phyloP scores from a whole-genome alignment of 2,329 filamentous ascomycete genomes.

The Aspergillus calidoustus region DNA sequence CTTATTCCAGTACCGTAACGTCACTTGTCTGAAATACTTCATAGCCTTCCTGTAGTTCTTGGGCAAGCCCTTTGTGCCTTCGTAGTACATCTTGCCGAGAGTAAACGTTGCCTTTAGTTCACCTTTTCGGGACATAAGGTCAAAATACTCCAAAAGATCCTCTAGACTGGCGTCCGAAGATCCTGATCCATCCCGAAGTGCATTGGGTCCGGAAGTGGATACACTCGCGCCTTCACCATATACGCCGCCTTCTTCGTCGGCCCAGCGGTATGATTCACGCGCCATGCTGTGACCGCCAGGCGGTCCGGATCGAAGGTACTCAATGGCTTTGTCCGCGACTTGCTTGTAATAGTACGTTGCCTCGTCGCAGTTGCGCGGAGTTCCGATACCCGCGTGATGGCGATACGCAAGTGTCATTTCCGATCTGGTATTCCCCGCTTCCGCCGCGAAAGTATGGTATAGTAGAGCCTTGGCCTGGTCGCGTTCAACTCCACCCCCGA shows the following conservation, averaged over 20 bases:
- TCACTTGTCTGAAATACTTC: slow-evolving; percentile 79
- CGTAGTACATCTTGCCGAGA: slow-evolving; percentile 84
- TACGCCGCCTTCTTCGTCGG: slow-evolving; percentile 87
- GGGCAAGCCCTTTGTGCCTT: slow-evolving; percentile 76
- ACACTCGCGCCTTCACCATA: slow-evolving; percentile 95
- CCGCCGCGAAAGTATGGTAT: slow-evolving; percentile 92
- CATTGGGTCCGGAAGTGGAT: slow-evolving; percentile 82
- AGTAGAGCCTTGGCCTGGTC: slow-evolving; percentile 91
- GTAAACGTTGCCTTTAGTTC: slow-evolving; percentile 87
- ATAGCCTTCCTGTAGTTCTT: slow-evolving; percentile 74
- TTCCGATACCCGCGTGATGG: slow-evolving; percentile 82
- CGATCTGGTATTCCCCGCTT: slow-evolving; percentile 78
- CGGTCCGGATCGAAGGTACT: slow-evolving; percentile 85
- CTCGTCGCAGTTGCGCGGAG: slow-evolving; percentile 81
- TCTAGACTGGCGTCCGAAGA: slow-evolving; percentile 85
- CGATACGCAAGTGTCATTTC: slow-evolving; percentile 94
- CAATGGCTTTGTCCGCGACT: slow-evolving; percentile 90
- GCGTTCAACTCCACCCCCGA: slow-evolving; percentile 77
- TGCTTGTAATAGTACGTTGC: slow-evolving; percentile 88
- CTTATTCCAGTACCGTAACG: slow-evolving; percentile 79
- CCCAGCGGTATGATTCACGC: slow-evolving; percentile 79
- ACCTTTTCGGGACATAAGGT: slow-evolving; percentile 86
- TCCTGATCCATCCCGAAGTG: slow-evolving; percentile 71
- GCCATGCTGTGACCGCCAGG: slow-evolving; percentile 82
- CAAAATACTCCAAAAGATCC: slow-evolving; percentile 92